phyloP scores from a whole-genome alignment of 495 filamentous ascomycete species.

The Hyaloscypha bicolor region DNA sequence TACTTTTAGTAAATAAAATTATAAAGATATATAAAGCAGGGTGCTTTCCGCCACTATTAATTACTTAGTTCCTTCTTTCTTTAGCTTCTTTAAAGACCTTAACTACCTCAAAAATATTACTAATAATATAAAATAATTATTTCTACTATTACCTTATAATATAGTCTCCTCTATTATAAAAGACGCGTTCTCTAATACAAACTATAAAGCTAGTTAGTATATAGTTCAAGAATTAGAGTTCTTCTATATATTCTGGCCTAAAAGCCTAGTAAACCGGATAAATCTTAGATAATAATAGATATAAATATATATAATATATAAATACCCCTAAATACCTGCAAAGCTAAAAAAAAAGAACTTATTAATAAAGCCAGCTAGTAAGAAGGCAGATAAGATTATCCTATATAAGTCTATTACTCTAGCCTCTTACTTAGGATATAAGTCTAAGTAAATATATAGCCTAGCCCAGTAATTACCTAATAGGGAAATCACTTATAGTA shows the following conservation, averaged over 20 bases:
- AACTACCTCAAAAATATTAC: no score
- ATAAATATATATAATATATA: constrained; percentile 17
- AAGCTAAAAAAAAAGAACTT: constrained; percentile 28
- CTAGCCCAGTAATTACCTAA: constrained; percentile 35
- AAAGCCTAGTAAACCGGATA: constrained; percentile 10
- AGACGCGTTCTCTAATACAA: constrained; percentile 12
- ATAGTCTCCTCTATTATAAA: neutral
- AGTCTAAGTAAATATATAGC: constrained; percentile 31
- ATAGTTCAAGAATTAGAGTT: constrained; percentile 19
- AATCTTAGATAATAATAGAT: constrained; percentile 20
- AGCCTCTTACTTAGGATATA: constrained; percentile 36
- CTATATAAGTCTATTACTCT: no score
- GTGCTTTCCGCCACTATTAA: constrained; percentile 21
- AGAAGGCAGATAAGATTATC: constrained; percentile 36
- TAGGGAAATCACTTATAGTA: constrained; percentile 35
- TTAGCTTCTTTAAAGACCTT: no score
- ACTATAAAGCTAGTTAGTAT: constrained; percentile 15
- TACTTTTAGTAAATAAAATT: constrained; percentile 34
- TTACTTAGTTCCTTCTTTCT: no score
- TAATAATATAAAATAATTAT: constrained; percentile 36
- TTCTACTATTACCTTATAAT: constrained; percentile 1
- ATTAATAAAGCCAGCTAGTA: constrained; percentile 27
- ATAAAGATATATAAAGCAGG: constrained; percentile 29
- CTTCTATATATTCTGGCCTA: constrained; percentile 14
- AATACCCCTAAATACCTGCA: constrained; percentile 9